Evolutionary conservation across 805 yeast genomes (phyloP), one percentile per base, ranked within the genome.

Genomic region (Candida boleticola): DNA sequence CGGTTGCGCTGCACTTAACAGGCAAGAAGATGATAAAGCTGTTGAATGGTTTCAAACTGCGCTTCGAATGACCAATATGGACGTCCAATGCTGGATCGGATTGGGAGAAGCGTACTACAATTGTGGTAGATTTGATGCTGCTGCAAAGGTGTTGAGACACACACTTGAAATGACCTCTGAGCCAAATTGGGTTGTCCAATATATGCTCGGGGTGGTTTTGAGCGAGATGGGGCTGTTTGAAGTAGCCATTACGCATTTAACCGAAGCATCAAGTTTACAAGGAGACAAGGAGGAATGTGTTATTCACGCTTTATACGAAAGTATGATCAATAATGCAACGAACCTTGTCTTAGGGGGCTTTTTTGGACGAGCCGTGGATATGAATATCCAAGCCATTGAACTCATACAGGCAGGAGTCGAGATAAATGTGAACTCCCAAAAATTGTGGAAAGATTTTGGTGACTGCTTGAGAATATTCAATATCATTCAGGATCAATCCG

Each of bases 21-120:
- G 60, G 21, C 88, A 82, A 51, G 82, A 84, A 50, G 87, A 80
- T 48, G 80, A 79, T 1, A 81, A 80, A 42, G 95, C 99, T 0
- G 84, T 92, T 36, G 92, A 86, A 60, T 82, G 86, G 78, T 89
- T 88, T 57, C 99, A 93, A 61, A 77, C 82, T 21, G 89, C 97
- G 1, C 68, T 93, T 37, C 74, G 97, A 47, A 66, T 85, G 48
- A 68, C 81, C 33, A 68, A 84, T 0, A 48, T 55, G 40, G 97
- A 93, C 61, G 58, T 77, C 1, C 83, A 86, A 49, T 83, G 96
- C 2, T 92, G 98, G 97, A 71, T 85, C 22, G 97, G 97, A 1
- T 68, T 93, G n/a, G 99, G 99, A n/a, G 98, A 93, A 59, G 92
- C 97, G 0, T 93, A 93, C 60, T 70, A 76, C 41, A 77, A 81